Evolutionary conservation across 176 grass and related monocot species (phyloP).

Genomic region (Cenchrus purpureus): DNA sequence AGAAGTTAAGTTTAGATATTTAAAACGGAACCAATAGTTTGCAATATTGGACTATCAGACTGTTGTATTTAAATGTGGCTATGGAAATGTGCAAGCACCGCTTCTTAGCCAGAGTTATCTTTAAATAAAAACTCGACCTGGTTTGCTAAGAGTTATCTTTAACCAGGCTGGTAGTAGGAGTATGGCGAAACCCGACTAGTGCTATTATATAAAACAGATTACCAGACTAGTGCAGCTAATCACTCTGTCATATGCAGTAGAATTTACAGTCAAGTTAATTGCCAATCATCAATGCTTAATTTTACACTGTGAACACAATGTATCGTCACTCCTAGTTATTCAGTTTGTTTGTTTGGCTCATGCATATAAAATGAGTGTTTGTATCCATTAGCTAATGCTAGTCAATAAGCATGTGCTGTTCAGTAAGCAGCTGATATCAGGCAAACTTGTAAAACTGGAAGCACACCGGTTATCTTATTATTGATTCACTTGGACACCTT

Average conservation of each 20-base stretch:
- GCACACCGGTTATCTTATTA: background rate
- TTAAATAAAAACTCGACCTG: background rate
- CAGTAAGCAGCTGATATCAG: background rate
- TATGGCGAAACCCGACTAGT: background rate
- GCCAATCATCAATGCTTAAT: background rate
- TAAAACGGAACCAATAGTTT: background rate
- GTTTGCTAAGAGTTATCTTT: background rate
- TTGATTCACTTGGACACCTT: background rate
- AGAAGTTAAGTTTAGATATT: background rate
- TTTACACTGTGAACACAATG: slow-evolving; percentile 11
- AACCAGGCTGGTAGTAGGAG: background rate
- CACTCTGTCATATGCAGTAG: background rate
- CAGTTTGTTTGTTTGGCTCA: background rate
- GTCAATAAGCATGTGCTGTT: background rate
- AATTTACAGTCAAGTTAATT: background rate
- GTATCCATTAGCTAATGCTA: slow-evolving; percentile 10
- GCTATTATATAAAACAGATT: background rate
- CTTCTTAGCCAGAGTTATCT: background rate
- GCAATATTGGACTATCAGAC: background rate
- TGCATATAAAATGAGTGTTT: background rate
- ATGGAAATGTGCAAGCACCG: background rate
- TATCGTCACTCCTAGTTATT: background rate
- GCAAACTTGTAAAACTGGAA: slow-evolving; percentile 8
- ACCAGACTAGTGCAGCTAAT: background rate
- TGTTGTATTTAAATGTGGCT: background rate